phyloP scores from a whole-genome alignment of 176 grass and related monocot species.

The Ensete ventricosum region DNA sequence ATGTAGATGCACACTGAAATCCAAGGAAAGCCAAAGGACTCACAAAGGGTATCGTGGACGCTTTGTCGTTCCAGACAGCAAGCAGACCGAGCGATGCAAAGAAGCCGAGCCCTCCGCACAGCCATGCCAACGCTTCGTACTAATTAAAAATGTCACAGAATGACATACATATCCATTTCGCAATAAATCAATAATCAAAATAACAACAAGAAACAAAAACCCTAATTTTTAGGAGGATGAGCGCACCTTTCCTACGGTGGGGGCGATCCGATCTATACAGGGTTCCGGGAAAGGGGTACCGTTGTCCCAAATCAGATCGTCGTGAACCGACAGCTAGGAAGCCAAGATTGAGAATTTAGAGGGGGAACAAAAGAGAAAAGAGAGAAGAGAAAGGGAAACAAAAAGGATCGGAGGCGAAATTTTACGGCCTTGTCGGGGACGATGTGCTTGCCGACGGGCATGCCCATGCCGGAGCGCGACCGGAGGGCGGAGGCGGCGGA shows the following conservation, averaged over 20 bases:
- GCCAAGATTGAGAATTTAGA: neutral
- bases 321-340: slow-evolving; percentile 47
- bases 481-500: slow-evolving; percentile 58
- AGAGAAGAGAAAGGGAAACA: neutral
- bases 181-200: neutral
- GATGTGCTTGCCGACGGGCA: slow-evolving; percentile 83
- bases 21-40: slow-evolving; percentile 19
- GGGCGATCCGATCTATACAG: slow-evolving; percentile 86
- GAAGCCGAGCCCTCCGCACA: slow-evolving; percentile 79
- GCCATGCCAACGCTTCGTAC: slow-evolving; percentile 91
- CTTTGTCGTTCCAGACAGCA: slow-evolving; percentile 71
- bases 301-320: slow-evolving; percentile 95
- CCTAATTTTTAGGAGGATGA: slow-evolving; percentile 6
- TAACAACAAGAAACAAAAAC: neutral
- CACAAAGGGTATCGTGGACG: slow-evolving; percentile 84
- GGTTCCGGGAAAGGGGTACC: slow-evolving; percentile 87
- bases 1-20: neutral
- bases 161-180: slow-evolving; percentile 20
- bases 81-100: slow-evolving; percentile 54
- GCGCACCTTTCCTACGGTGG: slow-evolving; percentile 78
- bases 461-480: slow-evolving; percentile 78
- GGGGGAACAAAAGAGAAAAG: slow-evolving; percentile 11
- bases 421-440: slow-evolving; percentile 84
- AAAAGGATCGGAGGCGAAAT: neutral
- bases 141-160: slow-evolving; percentile 12